Evolutionary conservation across 2,329 filamentous ascomycete species (phyloP).

Genomic region (Fusarium udum): DNA sequence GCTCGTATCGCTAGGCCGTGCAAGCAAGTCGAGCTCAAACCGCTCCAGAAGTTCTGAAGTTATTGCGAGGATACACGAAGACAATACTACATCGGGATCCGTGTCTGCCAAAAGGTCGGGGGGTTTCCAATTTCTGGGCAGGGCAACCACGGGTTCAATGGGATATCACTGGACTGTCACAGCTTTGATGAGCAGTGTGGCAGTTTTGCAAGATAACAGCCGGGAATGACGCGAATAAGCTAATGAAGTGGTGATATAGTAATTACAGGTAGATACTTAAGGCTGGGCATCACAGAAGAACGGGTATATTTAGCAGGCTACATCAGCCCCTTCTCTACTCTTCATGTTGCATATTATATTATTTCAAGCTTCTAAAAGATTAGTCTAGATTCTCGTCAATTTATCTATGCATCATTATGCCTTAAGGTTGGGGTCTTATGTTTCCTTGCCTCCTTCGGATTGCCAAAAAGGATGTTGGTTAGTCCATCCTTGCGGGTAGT

Average conservation of each 20-base stretch:
- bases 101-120: neutral
- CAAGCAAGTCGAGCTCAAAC: neutral
- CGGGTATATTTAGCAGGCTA: neutral
- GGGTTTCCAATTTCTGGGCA: conserved; percentile 10
- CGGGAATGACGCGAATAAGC: accelerated
- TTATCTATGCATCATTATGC: too few species aligned
- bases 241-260: accelerated
- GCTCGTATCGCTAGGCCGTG: conserved; percentile 8
- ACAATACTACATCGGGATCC: neutral
- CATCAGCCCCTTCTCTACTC: too few species aligned
- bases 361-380: too few species aligned
- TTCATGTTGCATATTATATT: neutral
- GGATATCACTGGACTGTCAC: conserved; percentile 28
- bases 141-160: conserved; percentile 8
- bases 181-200: conserved; percentile 19
- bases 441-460: neutral
- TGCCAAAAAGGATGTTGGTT: accelerated
- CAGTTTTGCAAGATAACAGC: neutral
- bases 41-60: conserved; percentile 4
- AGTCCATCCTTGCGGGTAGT: neutral
- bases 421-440: accelerated
- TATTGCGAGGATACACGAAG: conserved; percentile 23
- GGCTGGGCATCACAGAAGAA: neutral
- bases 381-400: too few species aligned
- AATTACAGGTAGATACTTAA: accelerated